Evolutionary conservation across 2,329 filamentous ascomycete species (phyloP), one percentile per base, ranked within the genome.

Genomic region (Bisporella sp.): DNA sequence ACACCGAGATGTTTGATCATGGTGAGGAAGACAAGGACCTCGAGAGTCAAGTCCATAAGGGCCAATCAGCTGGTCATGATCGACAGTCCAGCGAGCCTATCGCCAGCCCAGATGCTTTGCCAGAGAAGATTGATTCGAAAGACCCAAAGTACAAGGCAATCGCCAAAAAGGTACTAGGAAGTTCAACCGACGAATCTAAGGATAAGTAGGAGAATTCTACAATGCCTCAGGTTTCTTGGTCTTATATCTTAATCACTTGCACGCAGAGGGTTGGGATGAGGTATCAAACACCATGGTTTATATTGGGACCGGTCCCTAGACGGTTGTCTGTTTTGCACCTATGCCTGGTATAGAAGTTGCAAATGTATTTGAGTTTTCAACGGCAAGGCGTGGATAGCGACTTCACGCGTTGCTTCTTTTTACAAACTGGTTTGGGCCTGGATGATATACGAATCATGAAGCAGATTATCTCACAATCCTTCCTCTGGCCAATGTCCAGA

Each of bases 1-100:
- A 96, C 66, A 83, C 87, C 57, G 90, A 96, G 63, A 92, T 96
- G 84, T 95, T 96, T 71, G 89, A 96, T 69, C 85, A 90, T 64
- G 78, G 89, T 66, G 89, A 95, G 65, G 80, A 83, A 62, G 88
- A 95, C 65, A 88, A 89, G 68, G 90, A 96, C 66, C 77, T 91
- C 57, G 84, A 81, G 58, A 91, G 85, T 68, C 89, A 95, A 72
- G 87, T 93, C 54, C 79, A 81, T 66, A 91, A 88, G 72, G 74
- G 73, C 52, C 68, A 75, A 43, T 39, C 50, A 21, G 51, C 48
- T 21, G 48, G 49, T 21, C 21, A 21, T 21, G 21, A 21, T 21
- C 8, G 35, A n/a, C 31, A 47, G 13, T 12, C 31, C 12, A 21
- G 31, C 21, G 33, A 42, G 6, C 32, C 13, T 21, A 12, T 45